Evolutionary conservation across 106 monocot genomes (phyloP), one percentile per base, ranked within the genome.

Genomic region (Allium cepa): DNA sequence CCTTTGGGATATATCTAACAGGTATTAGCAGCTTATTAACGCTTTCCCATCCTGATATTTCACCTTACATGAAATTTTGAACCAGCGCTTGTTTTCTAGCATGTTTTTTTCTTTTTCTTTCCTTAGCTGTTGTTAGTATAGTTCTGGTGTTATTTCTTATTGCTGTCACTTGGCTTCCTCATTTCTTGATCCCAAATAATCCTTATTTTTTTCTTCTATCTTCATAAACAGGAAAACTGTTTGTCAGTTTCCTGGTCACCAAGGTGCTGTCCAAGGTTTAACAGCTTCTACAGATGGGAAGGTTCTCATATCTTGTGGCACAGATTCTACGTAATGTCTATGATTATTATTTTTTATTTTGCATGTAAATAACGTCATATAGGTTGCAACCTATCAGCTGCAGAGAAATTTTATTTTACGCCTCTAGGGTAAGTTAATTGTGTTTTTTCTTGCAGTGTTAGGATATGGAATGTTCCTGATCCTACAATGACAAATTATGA

Each of bases 1-100:
- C 55, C 90, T 93, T 60, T 99, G 99, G 99, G 87, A 93, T 71
- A 83, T 99, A 61, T 78, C 87, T 69, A 64, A 70, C n/a, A 87
- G 92, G 99, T 99, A 84, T 17, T 10, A 17, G 47, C 65, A 49
- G 12, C 17, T 26, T 13, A 26, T 28, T 63, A 7, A 56, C 22
- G 1, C 4, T 73, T 70, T 63, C 72, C 15, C 13, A 53, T 48
- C 12, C 51, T 59, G 66, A 50, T 26, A 66, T 52, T 49, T 10
- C 10, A 26, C 47, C 15, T 7, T n/a, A 64, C 63, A 64, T 47
- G 47, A n/a, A 47, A 64, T 46, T 64, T 47, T 3, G 16, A 7
- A 49, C 46, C 7, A 2, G 14, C 47, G 14, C 18, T 10, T 64
- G 64, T 64, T 27, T 64, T 17, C 14, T 49, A 17, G 47, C n/a